Evolutionary conservation across 352 stramenopile species (phyloP), one percentile per base, ranked within the genome.

Genomic region (Phytophthora lateralis): DNA sequence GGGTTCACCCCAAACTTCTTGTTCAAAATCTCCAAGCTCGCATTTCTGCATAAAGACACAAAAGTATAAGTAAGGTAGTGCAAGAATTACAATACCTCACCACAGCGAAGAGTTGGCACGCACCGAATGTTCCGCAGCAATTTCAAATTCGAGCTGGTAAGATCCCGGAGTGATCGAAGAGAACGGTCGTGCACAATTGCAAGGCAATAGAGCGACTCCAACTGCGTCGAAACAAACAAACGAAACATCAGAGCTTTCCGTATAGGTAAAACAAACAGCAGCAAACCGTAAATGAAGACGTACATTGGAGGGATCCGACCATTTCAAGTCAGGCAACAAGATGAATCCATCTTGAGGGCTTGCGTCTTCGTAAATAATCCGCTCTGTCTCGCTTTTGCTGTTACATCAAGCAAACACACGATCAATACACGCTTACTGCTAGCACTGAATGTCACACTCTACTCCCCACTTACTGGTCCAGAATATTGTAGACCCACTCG

Each of bases 401-500:
- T 9, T 48, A 42, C 27, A 32, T 41, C 24, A 17, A 55, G 43
- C 14, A 34, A 14, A 20, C 3, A 54, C 5, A 47, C 7, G 0
- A 24, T 61, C 37, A 70, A 27, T 17, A 66, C 42, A 54, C 20
- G 10, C 17, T 18, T 29, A 29, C 26, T 29, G 26, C 26, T 29
- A 29, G 4, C 26, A 6, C 26, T 29, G 4, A 26, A 8, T 24
- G 6, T 7, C 20, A 44, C 2, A 39, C 14, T 12, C 7, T 20
- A n/a, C n/a, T 44, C 17, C n/a, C 11, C 10, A 78, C 86, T 75
- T 79, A 96, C 87, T 91, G 77, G 3, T 93, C 82, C 32, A 96
- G 65, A 53, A 96, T 96, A 55, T 94, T 96, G 76, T 93, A 92
- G 41, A 96, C 78, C 87, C 87, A 96, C 46, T 93, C 82, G 52